Conservation (phyloP, 495 filamentous ascomycete species). For the Glutinoglossum americanum region DNA sequence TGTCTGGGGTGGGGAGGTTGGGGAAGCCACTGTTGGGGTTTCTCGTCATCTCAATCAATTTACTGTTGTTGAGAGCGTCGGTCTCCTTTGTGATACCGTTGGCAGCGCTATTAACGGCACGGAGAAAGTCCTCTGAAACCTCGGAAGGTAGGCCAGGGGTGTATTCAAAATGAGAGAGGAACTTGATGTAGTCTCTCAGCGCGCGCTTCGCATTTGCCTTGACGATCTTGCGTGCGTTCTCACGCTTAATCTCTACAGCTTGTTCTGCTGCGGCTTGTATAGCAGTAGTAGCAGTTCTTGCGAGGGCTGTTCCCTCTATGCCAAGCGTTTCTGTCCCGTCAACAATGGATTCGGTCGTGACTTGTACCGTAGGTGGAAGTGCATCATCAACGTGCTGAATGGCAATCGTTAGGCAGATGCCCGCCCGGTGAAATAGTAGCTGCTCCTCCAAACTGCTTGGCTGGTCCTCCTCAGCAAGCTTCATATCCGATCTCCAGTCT, state of each 20-base stretch:
- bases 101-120: constrained; percentile 35
- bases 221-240: constrained; percentile 42
- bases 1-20: constrained; percentile 16
- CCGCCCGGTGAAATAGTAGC: constrained; percentile 52
- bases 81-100: constrained; percentile 14
- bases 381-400: constrained; percentile 36
- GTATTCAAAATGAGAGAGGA: constrained; percentile 52
- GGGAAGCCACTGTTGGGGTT: constrained; percentile 9
- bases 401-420: constrained; percentile 50
- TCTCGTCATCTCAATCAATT: not conserved
- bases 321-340: constrained; percentile 4
- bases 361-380: constrained; percentile 16
- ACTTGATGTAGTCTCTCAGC: constrained; percentile 44
- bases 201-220: constrained; percentile 52
- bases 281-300: not conserved
- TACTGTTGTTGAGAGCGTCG: not conserved
- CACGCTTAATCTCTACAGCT: constrained; percentile 22
- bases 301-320: constrained; percentile 7
- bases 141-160: constrained; percentile 43
- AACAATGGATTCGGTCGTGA: constrained; percentile 14
- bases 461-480: constrained; percentile 43
- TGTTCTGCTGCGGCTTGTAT: constrained; percentile 5
- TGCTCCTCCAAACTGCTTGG: constrained; percentile 53
- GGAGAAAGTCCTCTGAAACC: constrained; percentile 43
- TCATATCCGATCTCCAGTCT: constrained; percentile 25